phyloP scores from a whole-genome alignment of 208 protist genomes.

The Acanthamoeba castellanii region DNA sequence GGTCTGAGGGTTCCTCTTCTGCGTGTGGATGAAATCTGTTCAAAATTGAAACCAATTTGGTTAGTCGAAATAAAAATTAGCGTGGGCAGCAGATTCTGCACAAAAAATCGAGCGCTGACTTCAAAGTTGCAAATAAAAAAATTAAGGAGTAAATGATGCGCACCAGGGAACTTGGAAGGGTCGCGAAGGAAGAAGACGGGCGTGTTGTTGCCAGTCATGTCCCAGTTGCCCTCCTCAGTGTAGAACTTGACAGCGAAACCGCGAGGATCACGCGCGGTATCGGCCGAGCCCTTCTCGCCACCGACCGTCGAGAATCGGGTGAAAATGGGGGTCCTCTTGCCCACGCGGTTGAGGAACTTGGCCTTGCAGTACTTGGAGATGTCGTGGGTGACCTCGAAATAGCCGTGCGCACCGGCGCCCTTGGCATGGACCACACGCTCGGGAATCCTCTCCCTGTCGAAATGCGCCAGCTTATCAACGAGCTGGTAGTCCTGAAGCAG shows the following conservation, averaged over 20 bases:
- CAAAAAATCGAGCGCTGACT: background rate
- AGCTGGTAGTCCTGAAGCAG: conserved; percentile 88
- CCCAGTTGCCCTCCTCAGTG: conserved; percentile 92
- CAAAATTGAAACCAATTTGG: conserved; percentile 31
- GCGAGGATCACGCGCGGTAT: conserved; percentile 88
- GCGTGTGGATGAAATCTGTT: conserved; percentile 91
- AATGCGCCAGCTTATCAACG: conserved; percentile 90
- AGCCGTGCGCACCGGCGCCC: conserved; percentile 87
- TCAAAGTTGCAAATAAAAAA: background rate
- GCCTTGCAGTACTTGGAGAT: conserved; percentile 89
- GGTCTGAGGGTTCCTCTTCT: conserved; percentile 91
- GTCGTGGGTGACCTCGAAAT: conserved; percentile 89
- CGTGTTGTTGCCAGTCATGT: conserved; percentile 91
- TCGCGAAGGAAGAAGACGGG: conserved; percentile 92
- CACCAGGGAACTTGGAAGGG: conserved; percentile 82
- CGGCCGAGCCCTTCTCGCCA: conserved; percentile 88
- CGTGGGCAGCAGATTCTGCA: no score
- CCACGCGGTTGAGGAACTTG: conserved; percentile 88
- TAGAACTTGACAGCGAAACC: conserved; percentile 92
- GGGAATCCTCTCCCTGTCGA: conserved; percentile 90
- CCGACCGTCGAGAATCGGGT: conserved; percentile 92
- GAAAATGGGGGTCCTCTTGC: conserved; percentile 91
- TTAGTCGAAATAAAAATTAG: no score
- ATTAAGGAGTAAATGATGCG: background rate
- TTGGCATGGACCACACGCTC: conserved; percentile 88